Conservation (phyloP, 1,139 yeast genomes). For the Taphrina wiesneri region DNA sequence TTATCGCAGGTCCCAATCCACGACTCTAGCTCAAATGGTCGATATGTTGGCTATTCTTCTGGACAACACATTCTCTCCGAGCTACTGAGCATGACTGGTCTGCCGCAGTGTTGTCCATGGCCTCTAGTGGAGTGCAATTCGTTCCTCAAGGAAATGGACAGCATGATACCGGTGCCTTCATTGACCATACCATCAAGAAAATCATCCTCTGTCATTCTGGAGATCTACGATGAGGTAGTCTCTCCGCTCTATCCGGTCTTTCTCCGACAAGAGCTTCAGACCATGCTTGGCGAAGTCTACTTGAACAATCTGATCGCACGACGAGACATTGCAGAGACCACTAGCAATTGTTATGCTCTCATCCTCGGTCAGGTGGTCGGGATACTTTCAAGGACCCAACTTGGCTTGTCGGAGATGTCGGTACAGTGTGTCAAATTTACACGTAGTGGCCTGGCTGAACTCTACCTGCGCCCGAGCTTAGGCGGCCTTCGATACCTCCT, state of each 20-base stretch:
- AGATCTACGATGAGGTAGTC: slow-evolving; percentile 13
- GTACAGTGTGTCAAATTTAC: slow-evolving; percentile 9
- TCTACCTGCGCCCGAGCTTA: slow-evolving; percentile 5
- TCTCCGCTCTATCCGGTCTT: slow-evolving; percentile 13
- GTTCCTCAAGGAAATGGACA: slow-evolving; percentile 5
- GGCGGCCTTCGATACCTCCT: slow-evolving; percentile 4
- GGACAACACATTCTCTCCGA: slow-evolving; percentile 5
- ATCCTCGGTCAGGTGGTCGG: slow-evolving; percentile 9
- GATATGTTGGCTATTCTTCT: slow-evolving; percentile 15
- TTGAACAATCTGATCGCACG: slow-evolving; percentile 14
- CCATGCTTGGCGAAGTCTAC: slow-evolving; percentile 17
- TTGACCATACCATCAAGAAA: slow-evolving; percentile 21
- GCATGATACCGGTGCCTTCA: neutral
- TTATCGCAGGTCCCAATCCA: neutral
- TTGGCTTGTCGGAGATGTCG: neutral
- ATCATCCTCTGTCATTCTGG: slow-evolving; percentile 6
- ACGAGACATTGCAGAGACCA: slow-evolving; percentile 16
- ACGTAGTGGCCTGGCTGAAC: slow-evolving; percentile 9
- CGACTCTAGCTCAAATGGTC: neutral
- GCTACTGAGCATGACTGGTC: neutral
- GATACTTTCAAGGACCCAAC: slow-evolving; percentile 9
- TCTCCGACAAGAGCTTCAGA: neutral
- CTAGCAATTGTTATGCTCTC: slow-evolving; percentile 14
- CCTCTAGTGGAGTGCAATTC: slow-evolving; percentile 11
- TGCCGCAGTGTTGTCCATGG: slow-evolving; percentile 15